Evolutionary conservation across 2,329 filamentous ascomycete genomes (phyloP).

Genomic region (Claviceps sp.): DNA sequence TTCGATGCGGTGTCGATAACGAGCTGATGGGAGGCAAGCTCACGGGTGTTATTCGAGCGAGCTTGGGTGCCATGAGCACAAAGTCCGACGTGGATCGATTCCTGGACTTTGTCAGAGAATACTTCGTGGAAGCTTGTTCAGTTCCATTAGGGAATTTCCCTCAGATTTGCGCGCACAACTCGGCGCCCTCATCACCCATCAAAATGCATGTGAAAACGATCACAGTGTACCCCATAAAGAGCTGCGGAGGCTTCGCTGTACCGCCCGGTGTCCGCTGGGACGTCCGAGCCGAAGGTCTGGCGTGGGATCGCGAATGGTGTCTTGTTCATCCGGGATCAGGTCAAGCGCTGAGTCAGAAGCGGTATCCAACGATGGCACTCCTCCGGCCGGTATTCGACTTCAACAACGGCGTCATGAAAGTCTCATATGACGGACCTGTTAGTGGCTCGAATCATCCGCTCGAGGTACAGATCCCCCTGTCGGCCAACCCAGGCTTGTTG

Average conservation of each 20-base stretch:
- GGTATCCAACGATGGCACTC: slow-evolving; percentile 76
- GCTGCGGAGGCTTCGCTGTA: slow-evolving; percentile 68
- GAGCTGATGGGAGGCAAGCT: slow-evolving; percentile 76
- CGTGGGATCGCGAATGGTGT: slow-evolving; percentile 96
- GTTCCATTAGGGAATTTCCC: background rate
- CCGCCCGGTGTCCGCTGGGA: slow-evolving; percentile 56
- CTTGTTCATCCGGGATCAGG: slow-evolving; percentile 77
- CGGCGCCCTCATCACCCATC: background rate
- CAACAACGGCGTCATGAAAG: slow-evolving; percentile 46
- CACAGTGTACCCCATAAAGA: slow-evolving; percentile 85
- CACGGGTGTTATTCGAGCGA: slow-evolving; percentile 74
- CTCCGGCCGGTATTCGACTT: slow-evolving; percentile 66
- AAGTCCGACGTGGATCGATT: slow-evolving; percentile 60
- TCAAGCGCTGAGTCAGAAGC: slow-evolving; percentile 76
- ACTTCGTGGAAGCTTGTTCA: slow-evolving; percentile 31
- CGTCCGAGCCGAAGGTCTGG: slow-evolving; percentile 66
- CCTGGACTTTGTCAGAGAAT: slow-evolving; percentile 57
- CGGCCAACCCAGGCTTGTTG: slow-evolving; percentile 49
- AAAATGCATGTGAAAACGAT: slow-evolving; percentile 42
- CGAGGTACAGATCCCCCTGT: slow-evolving; percentile 46
- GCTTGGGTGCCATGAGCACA: slow-evolving; percentile 83
- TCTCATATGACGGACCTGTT: slow-evolving; percentile 34
- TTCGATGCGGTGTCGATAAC: slow-evolving; percentile 71
- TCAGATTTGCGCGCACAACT: background rate
- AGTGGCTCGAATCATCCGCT: background rate